Base-by-base conservation (phyloP, 768 basidiomycete species). In the Crucibulum laeve region DNA sequence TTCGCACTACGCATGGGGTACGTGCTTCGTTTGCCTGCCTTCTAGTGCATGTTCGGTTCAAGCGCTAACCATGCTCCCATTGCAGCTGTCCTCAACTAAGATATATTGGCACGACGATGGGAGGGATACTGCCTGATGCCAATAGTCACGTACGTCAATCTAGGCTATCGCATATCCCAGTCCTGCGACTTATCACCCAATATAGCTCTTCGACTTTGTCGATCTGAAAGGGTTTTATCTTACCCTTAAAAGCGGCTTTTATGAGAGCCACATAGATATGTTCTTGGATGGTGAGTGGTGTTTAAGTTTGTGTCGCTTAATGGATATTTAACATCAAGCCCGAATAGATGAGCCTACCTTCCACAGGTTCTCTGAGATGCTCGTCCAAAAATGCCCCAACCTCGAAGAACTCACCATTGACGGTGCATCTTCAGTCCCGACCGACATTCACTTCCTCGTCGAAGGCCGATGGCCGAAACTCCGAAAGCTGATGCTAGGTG, bases 391-490 rank as follows among this genome's bases (percentile, higher is more conserved):
- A 22, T 84, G 80, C 52, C 83, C 81, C 1, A 69, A 82, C 50
- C 71, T 90, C 5, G 77, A 85, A 56, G 80, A 82, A 42, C 69
- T 90, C 4, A 60, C 67, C 34, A 70, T 89, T 23, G 67, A 79
- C 17, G 78, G 80, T 3, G 64, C 64, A 24, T 77, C 78, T 10
- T 61, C 71, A 1, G 64, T 77, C 10, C 77, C 81, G 14, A 69
- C 76, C 5, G 79, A 82, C 49, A 72, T 76, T 3, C 76, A 73
- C 17, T 67, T 67, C 1, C 64, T 90, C 7, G 74, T 77, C 33
- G 54, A 69, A 34, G 84, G 80, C 7, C 75, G 75, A 42, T 90
- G 87, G 87, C 84, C 84, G 3, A 69, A 68, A 21, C 65, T 90
- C 10, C 76, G 71, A 24, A 69, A 74, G 26, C 68, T 90, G 11